Evolutionary conservation across 1,139 yeast species (phyloP).

Genomic region (Hyphopichia fennica): DNA sequence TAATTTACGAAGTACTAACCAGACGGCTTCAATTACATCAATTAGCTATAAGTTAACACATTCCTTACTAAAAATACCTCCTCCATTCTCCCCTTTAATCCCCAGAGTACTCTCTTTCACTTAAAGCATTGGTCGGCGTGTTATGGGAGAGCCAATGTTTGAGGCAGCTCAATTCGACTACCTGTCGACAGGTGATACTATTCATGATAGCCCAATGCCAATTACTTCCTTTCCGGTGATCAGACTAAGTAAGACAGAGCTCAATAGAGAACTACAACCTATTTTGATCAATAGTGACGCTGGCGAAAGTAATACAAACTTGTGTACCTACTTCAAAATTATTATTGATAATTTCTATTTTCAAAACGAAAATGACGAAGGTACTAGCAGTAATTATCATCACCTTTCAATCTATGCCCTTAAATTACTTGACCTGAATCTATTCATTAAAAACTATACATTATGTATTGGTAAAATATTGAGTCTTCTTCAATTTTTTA

Average conservation of each 20-base stretch:
- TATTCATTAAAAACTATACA: slow-evolving; percentile 37
- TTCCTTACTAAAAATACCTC: too few species aligned
- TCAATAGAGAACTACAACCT: slow-evolving; percentile 19
- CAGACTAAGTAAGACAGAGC: slow-evolving; percentile 3
- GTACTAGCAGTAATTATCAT: slow-evolving; percentile 25
- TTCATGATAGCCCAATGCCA: background rate
- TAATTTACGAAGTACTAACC: background rate
- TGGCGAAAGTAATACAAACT: slow-evolving; percentile 40
- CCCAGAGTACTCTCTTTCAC: too few species aligned
- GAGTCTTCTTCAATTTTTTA: slow-evolving; percentile 33
- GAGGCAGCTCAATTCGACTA: background rate
- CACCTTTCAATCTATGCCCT: slow-evolving; percentile 36
- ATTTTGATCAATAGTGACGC: slow-evolving; percentile 41
- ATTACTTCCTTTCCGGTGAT: slow-evolving; percentile 7
- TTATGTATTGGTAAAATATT: slow-evolving; percentile 44
- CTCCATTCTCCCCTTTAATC: too few species aligned
- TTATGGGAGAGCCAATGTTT: background rate
- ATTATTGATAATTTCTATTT: slow-evolving; percentile 31
- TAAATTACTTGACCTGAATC: slow-evolving; percentile 37
- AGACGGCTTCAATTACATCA: too few species aligned
- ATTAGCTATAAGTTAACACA: too few species aligned
- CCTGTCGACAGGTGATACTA: background rate
- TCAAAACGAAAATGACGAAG: slow-evolving; percentile 8
- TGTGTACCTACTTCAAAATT: slow-evolving; percentile 35
- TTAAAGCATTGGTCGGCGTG: background rate